Evolutionary conservation across 306 rosid genomes (phyloP), one percentile per base, ranked within the genome.

Genomic region (Citrullus amarus): DNA sequence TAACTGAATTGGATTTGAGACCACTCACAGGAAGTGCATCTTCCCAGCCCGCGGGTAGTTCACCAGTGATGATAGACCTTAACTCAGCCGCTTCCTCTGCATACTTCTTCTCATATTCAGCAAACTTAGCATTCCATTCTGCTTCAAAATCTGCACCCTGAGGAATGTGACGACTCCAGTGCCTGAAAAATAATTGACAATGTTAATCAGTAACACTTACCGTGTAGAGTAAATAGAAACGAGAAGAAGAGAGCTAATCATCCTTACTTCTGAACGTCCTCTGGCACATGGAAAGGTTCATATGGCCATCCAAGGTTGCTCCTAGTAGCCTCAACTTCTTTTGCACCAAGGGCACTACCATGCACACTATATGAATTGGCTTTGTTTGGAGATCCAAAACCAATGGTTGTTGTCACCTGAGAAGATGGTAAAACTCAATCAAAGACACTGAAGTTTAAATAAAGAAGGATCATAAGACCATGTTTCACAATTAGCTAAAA

Each of bases 251-350:
- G 78, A 71, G 62, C 22, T 58, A 51, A 41, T 55, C 63, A 44
- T 80, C 55, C 87, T 79, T 86, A 91, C 99, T 82, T 88, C 81
- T 92, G 93, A 50, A 96, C 93, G 82, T 96, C 99, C 83, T 90
- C 98, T 3, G 99, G 99, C 61, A 92, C 99, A 8, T 92, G 99
- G 91, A 96, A 96, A 57, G 99, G 99, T 85, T 92, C 99, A 54
- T 79, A 69, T 76, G 99, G 91, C 99, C 99, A 96, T 82, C 89
- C 98, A 74, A 96, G 93, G 87, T 90, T 92, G 88, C 87, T 53
- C 83, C 99, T 92, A 4, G 99, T 96, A 36, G 99, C 99, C 78
- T 92, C 99, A 28, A 96, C 99, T 91, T 96, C 99, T 86, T 96
- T 96, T 83, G 98, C 89, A 82, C 99, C 99, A 48, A 96, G 80